These are phyloP conservation scores for Arbutus unedo DNA, from an alignment of 148 eudicot species.

Conservation along the genomic window DNA sequence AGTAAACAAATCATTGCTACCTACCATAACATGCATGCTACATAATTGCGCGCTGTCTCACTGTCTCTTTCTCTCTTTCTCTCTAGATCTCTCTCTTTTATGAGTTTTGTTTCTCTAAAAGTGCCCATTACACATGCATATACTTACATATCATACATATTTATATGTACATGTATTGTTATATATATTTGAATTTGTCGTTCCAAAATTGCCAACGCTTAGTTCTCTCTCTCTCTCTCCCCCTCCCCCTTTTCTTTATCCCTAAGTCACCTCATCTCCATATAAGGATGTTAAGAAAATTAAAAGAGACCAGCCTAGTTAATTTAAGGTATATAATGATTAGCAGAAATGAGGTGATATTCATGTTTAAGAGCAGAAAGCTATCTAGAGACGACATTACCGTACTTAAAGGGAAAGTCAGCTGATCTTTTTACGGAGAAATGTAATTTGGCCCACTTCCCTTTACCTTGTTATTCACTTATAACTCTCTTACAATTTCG, in stretches of 20 bases:
- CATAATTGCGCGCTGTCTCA: background rate
- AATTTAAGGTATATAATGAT: background rate
- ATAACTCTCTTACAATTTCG: too few species aligned
- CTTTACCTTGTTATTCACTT: background rate
- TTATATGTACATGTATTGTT: background rate
- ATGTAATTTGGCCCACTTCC: background rate
- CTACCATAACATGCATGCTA: background rate
- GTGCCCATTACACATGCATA: background rate
- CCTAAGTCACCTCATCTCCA: background rate
- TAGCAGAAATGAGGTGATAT: background rate
- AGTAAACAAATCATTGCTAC: background rate
- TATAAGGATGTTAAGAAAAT: background rate
- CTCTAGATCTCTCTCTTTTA: too few species aligned
- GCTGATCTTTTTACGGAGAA: background rate
- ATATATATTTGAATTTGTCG: background rate
- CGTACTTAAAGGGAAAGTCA: background rate
- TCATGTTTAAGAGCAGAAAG: background rate
- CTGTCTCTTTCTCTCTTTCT: too few species aligned
- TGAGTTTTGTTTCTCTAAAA: background rate
- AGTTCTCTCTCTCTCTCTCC: background rate
- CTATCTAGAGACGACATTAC: background rate
- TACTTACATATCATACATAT: too few species aligned
- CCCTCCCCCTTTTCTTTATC: background rate
- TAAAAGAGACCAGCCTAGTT: background rate
- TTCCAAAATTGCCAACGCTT: background rate